These are phyloP conservation scores for Solanum peruvianum DNA, from an alignment of 257 asterid genomes.

Conservation along the genomic window DNA sequence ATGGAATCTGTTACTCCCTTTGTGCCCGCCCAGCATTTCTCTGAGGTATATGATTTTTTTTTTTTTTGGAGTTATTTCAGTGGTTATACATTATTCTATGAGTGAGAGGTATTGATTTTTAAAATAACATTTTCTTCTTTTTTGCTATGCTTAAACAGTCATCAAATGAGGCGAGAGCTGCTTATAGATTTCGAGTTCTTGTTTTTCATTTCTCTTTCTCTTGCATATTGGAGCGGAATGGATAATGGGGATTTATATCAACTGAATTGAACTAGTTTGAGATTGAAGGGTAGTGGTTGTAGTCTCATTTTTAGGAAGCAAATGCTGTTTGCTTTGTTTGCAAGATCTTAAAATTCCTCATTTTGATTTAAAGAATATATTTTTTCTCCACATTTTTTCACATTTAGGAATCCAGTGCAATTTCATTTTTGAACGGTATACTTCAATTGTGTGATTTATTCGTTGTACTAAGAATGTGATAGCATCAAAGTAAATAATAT, in stretches of 20 bases:
- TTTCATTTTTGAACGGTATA: neutral
- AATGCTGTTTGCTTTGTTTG: neutral
- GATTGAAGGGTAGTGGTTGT: neutral
- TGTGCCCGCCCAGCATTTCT: slow-evolving; percentile 22
- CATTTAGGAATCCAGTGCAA: neutral
- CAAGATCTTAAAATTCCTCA: neutral
- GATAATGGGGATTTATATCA: neutral
- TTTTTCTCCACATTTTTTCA: neutral
- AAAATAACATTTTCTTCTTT: neutral
- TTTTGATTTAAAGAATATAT: neutral
- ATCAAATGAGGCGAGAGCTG: neutral
- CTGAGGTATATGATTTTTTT: slow-evolving; percentile 38
- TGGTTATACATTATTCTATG: neutral
- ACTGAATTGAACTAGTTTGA: neutral
- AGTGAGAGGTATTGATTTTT: neutral
- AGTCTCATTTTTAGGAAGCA: neutral
- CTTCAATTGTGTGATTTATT: neutral
- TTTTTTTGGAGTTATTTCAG: neutral
- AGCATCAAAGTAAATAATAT: neutral
- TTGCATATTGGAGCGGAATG: neutral
- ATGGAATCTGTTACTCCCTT: slow-evolving; percentile 54
- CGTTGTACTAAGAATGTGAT: neutral
- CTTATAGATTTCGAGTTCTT: neutral
- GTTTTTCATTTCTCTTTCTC: neutral
- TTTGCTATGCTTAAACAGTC: neutral